Evolutionary conservation across 1,139 yeast genomes (phyloP).

Genomic region (Yamadazyma conglobata): DNA sequence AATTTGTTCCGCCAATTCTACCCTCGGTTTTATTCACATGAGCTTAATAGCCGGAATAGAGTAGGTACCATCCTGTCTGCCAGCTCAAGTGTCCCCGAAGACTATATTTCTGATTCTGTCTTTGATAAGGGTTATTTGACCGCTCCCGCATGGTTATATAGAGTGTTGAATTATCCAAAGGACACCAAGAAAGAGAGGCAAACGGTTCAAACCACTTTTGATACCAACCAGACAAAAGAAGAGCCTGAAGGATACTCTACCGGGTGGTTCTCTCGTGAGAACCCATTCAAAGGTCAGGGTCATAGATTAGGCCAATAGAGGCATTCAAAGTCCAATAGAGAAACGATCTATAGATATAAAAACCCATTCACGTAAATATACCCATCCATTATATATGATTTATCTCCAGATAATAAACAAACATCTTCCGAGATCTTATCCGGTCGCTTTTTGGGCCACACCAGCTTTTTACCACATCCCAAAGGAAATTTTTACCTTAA

Average conservation of each 20-base stretch:
- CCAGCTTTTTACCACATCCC: no score
- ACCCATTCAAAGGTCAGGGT: constrained; percentile 8
- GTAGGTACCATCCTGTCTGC: constrained; percentile 27
- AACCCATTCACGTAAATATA: no score
- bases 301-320: constrained; percentile 6
- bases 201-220: neutral
- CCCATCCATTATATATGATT: no score
- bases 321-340: neutral
- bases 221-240: no score
- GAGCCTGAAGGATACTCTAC: constrained; percentile 1
- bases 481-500: no score
- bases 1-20: constrained; percentile 47
- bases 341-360: constrained; percentile 1
- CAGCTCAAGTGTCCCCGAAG: constrained; percentile 10
- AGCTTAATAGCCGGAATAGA: constrained; percentile 22
- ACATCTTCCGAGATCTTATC: no score
- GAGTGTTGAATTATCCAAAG: constrained; percentile 28
- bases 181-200: neutral
- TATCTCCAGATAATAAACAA: no score
- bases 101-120: constrained; percentile 30
- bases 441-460: no score
- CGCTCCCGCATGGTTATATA: constrained; percentile 40
- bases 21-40: constrained; percentile 14
- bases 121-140: constrained; percentile 44
- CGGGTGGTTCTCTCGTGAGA: constrained; percentile 3